Conservation (phyloP, 2,329 filamentous ascomycete species). For the Botrytis fabae region DNA sequence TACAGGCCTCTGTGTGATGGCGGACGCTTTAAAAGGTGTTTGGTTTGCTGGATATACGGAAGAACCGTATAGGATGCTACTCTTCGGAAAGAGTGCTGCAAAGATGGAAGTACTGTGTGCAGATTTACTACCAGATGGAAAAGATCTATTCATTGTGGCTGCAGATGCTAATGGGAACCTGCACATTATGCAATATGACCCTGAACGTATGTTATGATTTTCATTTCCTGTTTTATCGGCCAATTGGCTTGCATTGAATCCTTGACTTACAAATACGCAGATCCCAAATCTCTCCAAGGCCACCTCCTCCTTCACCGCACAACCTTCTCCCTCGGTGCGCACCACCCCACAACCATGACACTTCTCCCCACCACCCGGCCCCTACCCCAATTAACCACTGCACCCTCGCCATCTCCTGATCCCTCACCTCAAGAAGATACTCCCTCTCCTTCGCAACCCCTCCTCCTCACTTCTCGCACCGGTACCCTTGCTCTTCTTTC, state of each 20-base stretch:
- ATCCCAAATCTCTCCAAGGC: constrained; percentile 89
- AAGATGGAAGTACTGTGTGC: constrained; percentile 76
- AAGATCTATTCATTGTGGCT: constrained; percentile 78
- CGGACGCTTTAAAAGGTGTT: constrained; percentile 87
- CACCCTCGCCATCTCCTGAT: constrained; percentile 41
- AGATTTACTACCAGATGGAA: constrained; percentile 85
- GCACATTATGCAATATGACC: constrained; percentile 90
- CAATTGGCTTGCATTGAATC: neutral
- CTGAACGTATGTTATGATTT: constrained; percentile 68
- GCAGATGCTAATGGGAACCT: constrained; percentile 83
- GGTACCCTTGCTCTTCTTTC: constrained; percentile 77
- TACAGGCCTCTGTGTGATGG: constrained; percentile 83
- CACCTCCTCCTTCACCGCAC: constrained; percentile 83
- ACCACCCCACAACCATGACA: constrained; percentile 72
- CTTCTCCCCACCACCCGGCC: constrained; percentile 69
- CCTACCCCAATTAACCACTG: constrained; percentile 48
- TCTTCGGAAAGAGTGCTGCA: constrained; percentile 84
- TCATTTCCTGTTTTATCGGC: constrained; percentile 16
- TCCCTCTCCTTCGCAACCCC: constrained; percentile 45
- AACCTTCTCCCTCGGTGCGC: constrained; percentile 81
- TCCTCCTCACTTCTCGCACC: constrained; percentile 73
- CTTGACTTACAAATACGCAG: constrained; percentile 47
- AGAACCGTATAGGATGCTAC: constrained; percentile 92
- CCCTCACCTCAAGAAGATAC: constrained; percentile 32
- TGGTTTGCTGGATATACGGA: constrained; percentile 98